phyloP scores from a whole-genome alignment of 2,329 filamentous ascomycete genomes.

The Penicillium sp. region DNA sequence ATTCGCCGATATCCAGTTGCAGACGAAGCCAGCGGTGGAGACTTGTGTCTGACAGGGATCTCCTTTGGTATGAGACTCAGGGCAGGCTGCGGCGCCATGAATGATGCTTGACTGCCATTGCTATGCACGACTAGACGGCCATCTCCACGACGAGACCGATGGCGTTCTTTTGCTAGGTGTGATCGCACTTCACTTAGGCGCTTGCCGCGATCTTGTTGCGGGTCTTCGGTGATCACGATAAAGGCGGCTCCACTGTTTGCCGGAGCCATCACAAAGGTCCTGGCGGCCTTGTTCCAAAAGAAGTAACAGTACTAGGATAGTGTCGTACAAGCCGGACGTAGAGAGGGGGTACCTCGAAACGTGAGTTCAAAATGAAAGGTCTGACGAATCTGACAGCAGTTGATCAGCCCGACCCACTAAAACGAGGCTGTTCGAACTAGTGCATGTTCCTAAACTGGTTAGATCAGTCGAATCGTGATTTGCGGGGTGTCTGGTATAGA shows the following conservation, averaged over 20 bases:
- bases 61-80: neutral
- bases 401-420: constrained; percentile 13
- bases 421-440: constrained; percentile 19
- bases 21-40: constrained; percentile 16
- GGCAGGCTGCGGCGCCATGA: neutral
- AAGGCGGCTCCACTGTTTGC: constrained; percentile 14
- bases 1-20: constrained; percentile 16
- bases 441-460: constrained; percentile 33
- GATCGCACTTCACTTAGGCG: constrained; percentile 24
- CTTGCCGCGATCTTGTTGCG: constrained; percentile 16
- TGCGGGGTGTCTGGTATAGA: neutral
- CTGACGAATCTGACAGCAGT: constrained; percentile 2
- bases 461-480: constrained; percentile 18
- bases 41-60: neutral
- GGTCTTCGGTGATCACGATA: constrained; percentile 23
- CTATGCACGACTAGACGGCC: neutral
- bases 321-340: neutral
- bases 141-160: constrained; percentile 3
- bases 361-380: neutral
- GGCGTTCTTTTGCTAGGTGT: constrained; percentile 15
- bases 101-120: neutral
- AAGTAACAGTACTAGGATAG: constrained; percentile 5
- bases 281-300: neutral
- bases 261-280: neutral
- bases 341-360: neutral